phyloP scores from a whole-genome alignment of 2,329 filamentous ascomycete species.

The Epichloe brachyelytri region DNA sequence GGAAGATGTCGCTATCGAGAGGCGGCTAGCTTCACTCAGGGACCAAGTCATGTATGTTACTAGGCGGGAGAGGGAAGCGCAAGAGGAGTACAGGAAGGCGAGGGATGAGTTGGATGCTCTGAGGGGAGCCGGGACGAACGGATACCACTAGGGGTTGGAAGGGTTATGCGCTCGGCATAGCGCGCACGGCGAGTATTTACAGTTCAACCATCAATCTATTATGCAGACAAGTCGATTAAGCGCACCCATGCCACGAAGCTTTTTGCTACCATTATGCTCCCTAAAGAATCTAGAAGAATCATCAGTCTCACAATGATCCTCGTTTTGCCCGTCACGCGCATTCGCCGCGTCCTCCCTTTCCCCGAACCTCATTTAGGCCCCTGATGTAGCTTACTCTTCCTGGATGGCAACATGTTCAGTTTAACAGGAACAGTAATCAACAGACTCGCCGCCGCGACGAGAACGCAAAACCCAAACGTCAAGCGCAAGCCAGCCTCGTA shows the following conservation, averaged over 20 bases:
- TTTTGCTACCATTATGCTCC: too few species aligned
- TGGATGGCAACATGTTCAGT: constrained; percentile 37
- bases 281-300: too few species aligned
- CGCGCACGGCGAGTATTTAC: too few species aligned
- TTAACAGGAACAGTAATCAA: constrained; percentile 36
- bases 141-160: constrained; percentile 21
- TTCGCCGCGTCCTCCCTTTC: not conserved
- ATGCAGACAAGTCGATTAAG: too few species aligned
- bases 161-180: not conserved
- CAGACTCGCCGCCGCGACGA: constrained; percentile 34
- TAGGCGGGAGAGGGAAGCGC: constrained; percentile 75
- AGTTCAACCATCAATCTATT: too few species aligned
- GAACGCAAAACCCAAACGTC: constrained; percentile 31
- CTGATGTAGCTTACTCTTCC: constrained; percentile 16
- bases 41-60: constrained; percentile 76
- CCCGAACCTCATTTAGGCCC: not conserved
- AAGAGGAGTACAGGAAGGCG: constrained; percentile 66
- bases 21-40: constrained; percentile 60
- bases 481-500: constrained; percentile 39
- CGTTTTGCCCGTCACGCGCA: too few species aligned
- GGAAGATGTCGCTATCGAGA: constrained; percentile 63
- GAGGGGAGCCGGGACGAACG: constrained; percentile 20
- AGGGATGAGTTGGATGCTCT: constrained; percentile 67
- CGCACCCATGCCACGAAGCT: too few species aligned
- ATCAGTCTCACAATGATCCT: too few species aligned